Percentiles rank a stretch among this genome's conserved stretches.
Evolutionary conservation across 2,329 filamentous ascomycete genomes (phyloP).

Genomic region (Blastomyces percursus): DNA sequence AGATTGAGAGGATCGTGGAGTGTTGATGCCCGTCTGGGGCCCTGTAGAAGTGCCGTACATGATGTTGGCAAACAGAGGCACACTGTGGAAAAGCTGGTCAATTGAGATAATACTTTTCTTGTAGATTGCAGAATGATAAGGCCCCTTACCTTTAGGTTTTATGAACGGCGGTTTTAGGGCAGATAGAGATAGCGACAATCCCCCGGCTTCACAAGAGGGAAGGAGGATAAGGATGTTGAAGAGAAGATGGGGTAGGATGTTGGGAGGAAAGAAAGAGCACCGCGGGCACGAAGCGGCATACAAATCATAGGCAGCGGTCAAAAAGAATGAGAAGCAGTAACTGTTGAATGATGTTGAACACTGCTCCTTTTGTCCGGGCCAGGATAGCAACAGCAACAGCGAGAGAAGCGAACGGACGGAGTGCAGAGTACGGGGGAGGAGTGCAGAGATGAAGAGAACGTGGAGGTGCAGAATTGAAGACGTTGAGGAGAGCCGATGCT

Average conservation of each 20-base stretch:
- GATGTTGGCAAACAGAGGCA: conserved; percentile 12
- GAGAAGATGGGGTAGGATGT: not conserved
- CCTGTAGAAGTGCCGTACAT: conserved; percentile 80
- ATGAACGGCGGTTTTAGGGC: not conserved
- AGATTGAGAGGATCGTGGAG: conserved; percentile 84
- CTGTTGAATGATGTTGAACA: not conserved
- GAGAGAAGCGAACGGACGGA: not conserved
- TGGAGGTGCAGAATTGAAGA: not conserved
- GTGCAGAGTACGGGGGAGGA: not conserved
- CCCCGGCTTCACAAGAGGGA: not conserved
- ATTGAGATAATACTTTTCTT: not conserved
- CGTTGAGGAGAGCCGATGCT: not conserved
- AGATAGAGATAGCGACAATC: not conserved
- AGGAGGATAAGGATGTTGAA: not conserved
- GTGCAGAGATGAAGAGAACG: not conserved
- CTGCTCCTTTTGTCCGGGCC: not conserved
- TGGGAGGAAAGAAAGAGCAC: not conserved
- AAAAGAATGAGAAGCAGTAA: not conserved
- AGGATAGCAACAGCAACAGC: not conserved
- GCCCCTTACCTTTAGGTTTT: not conserved
- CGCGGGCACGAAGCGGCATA: not conserved
- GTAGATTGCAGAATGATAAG: not conserved
- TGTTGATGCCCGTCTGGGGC: conserved; percentile 92
- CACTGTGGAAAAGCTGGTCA: not conserved
- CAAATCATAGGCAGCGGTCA: not conserved